These are phyloP conservation scores for Fragilariopsis cylindrus DNA, from an alignment of 108 stramenopile genomes.

Conservation along the genomic window DNA sequence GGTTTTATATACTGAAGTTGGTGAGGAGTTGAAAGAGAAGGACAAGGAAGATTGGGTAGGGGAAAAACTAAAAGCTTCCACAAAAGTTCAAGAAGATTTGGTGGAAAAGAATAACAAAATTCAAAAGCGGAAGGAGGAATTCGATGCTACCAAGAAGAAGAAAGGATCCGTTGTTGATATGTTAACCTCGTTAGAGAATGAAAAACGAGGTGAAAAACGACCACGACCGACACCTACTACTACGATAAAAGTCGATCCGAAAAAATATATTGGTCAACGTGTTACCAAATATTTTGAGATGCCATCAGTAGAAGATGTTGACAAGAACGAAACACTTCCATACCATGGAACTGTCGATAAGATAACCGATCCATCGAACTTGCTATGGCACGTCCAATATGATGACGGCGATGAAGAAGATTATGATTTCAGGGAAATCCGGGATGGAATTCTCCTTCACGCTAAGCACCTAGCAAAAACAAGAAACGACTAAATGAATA, in stretches of 20 bases:
- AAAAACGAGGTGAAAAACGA: neutral
- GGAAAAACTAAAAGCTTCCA: slow-evolving; percentile 3
- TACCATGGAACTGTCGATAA: slow-evolving; percentile 44
- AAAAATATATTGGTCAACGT: slow-evolving; percentile 43
- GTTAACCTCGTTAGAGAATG: neutral
- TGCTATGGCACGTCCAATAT: slow-evolving; percentile 47
- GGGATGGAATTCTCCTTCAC: neutral
- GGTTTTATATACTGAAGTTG: neutral
- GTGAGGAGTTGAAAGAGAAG: slow-evolving; percentile 9
- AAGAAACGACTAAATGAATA: neutral
- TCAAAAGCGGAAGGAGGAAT: slow-evolving; percentile 8
- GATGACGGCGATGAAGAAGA: slow-evolving; percentile 79
- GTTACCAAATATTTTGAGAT: slow-evolving; percentile 54
- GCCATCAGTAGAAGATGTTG: neutral
- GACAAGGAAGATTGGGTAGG: slow-evolving; percentile 9
- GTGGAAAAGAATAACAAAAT: slow-evolving; percentile 4
- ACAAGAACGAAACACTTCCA: slow-evolving; percentile 37
- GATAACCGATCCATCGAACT: slow-evolving; percentile 8
- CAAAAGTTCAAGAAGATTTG: slow-evolving; percentile 1
- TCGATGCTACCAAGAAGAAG: neutral
- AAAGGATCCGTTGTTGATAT: neutral
- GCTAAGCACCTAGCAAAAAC: neutral
- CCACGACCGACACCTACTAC: neutral
- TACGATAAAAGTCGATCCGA: neutral
- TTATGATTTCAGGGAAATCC: slow-evolving; percentile 33